Evolutionary conservation across 169 alveolate species (phyloP).

Genomic region (Amoebophrya sp.): DNA sequence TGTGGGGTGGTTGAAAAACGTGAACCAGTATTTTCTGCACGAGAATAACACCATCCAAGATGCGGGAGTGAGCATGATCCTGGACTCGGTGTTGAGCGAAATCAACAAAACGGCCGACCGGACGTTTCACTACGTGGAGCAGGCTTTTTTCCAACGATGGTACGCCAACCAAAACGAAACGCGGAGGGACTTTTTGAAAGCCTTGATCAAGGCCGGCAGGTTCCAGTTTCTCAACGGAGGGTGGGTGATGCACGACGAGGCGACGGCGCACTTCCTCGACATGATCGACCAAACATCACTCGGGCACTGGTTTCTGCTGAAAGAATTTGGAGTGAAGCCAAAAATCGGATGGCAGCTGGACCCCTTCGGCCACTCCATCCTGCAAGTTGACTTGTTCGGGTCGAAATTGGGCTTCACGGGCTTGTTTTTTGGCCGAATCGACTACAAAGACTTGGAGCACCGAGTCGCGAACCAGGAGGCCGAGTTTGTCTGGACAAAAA

Average conservation of each 20-base stretch:
- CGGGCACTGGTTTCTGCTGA: slow-evolving; percentile 42
- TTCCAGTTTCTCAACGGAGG: slow-evolving; percentile 78
- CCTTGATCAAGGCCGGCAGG: slow-evolving; percentile 49
- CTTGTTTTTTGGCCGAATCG: slow-evolving; percentile 65
- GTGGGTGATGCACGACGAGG: slow-evolving; percentile 77
- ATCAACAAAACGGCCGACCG: slow-evolving; percentile 56
- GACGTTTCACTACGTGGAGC: slow-evolving; percentile 67
- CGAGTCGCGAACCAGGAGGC: slow-evolving; percentile 50
- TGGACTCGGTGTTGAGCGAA: slow-evolving; percentile 52
- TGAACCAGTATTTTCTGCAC: slow-evolving; percentile 55
- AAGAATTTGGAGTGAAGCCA: slow-evolving; percentile 54
- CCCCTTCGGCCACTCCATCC: slow-evolving; percentile 73
- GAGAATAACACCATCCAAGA: slow-evolving; percentile 48
- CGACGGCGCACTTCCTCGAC: slow-evolving; percentile 60
- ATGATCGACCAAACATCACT: slow-evolving; percentile 45
- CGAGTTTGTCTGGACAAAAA: slow-evolving; percentile 63
- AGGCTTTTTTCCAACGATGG: slow-evolving; percentile 67
- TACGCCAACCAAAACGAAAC: slow-evolving; percentile 56
- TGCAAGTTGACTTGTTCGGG: slow-evolving; percentile 54
- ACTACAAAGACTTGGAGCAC: slow-evolving; percentile 54
- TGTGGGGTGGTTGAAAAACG: slow-evolving; percentile 74
- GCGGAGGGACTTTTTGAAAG: slow-evolving; percentile 45
- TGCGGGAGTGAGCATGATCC: slow-evolving; percentile 44
- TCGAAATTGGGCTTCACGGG: slow-evolving; percentile 64
- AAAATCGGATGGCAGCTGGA: slow-evolving; percentile 77